Evolutionary conservation across 2,329 filamentous ascomycete genomes (phyloP), one percentile per base, ranked within the genome.

Genomic region (Verticillium zaregamsianum): DNA sequence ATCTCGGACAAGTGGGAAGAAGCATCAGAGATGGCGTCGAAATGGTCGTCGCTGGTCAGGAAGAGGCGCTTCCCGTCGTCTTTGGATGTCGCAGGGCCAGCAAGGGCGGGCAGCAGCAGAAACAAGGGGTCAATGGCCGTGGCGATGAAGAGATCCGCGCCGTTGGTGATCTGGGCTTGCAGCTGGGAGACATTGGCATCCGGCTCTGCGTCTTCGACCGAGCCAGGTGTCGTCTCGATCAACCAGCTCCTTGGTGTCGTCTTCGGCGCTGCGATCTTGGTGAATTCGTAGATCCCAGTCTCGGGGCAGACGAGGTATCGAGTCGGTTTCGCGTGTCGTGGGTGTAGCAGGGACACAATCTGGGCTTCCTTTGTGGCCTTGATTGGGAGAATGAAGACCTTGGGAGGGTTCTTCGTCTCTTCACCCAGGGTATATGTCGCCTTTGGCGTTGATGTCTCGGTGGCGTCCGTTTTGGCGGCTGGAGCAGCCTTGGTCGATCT

Each of bases 51-150:
- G 60, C 86, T 79, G 1, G 86, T 83, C 15, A 92, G 79, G 67
- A 92, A 92, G 59, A 89, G 79, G 54, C 83, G 83, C 70, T 88
- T 90, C 49, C 77, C 71, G 2, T 79, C 74, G 57, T 82, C 78
- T 12, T 72, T 68, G 55, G 79, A 79, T 14, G 77, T 66, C 3
- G 70, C 59, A 37, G 76, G 68, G 45, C 85, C 74, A 1, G 79
- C 77, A 2, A 98, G 81, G 4, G 88, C 84, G 0, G 94, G 90
- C 1, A 98, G 79, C 3, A 96, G 72, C 58, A 98, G 80, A 77
- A 98, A 98, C 3, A 97, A 71, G 5, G 91, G 84, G 73, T 99
- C 95, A 60, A 97, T 80, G 2, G 87, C 85, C 1, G 95, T 97
- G 9, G 94, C 92, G 63, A 98, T 77, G 69, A 90, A 90, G n/a